Percentiles rank a stretch among this genome's conserved stretches.
Evolutionary conservation across 495 filamentous ascomycete species (phyloP).

Genomic region (Parathielavia appendiculata): DNA sequence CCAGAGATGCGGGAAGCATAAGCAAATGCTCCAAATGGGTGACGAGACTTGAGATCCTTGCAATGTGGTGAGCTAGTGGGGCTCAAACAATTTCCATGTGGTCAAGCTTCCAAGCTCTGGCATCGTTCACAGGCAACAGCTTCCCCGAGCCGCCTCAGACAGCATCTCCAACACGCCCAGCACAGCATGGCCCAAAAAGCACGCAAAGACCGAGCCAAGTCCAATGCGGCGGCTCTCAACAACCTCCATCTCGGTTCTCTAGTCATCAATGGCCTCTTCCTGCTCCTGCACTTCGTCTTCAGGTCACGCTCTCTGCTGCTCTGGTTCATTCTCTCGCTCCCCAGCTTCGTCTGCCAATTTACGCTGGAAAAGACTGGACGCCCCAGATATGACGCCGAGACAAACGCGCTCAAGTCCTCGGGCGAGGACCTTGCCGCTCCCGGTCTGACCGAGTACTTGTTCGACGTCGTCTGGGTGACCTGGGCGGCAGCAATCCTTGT

Average conservation of each 20-base stretch:
- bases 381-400: slow-evolving; percentile 58
- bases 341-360: slow-evolving; percentile 71
- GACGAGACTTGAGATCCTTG: no score
- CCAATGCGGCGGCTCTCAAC: slow-evolving; percentile 68
- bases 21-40: no score
- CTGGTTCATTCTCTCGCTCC: slow-evolving; percentile 68
- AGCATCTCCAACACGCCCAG: neutral
- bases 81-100: no score
- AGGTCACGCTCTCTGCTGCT: slow-evolving; percentile 60
- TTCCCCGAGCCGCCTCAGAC: neutral
- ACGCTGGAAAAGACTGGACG: slow-evolving; percentile 78
- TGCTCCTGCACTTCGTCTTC: slow-evolving; percentile 63
- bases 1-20: no score
- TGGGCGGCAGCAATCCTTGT: slow-evolving; percentile 64
- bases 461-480: slow-evolving; percentile 91
- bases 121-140: neutral
- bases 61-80: no score
- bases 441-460: slow-evolving; percentile 95
- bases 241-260: slow-evolving; percentile 74
- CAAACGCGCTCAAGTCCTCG: slow-evolving; percentile 62
- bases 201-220: slow-evolving; percentile 79
- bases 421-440: slow-evolving; percentile 87
- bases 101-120: no score
- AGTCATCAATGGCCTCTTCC: slow-evolving; percentile 64
- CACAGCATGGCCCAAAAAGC: slow-evolving; percentile 74